Conservation (phyloP, 768 basidiomycete genomes). For the Porphyrellus cyaneotinctus region DNA sequence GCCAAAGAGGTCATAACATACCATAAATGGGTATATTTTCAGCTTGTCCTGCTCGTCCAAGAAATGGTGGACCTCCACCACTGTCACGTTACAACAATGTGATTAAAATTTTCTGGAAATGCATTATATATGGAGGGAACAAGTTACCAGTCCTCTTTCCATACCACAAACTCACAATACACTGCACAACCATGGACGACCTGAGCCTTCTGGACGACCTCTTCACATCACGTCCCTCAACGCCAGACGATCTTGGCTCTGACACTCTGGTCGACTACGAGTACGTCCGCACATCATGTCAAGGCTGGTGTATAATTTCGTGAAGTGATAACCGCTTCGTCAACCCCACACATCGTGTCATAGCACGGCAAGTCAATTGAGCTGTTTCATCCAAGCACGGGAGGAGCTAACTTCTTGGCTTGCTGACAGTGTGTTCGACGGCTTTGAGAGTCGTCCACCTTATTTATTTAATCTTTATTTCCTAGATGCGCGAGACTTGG, state of each 20-base stretch:
- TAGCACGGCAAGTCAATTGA: not conserved
- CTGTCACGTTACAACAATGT: not conserved
- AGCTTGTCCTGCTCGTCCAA: no score
- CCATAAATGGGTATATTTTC: not conserved
- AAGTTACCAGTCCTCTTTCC: not conserved
- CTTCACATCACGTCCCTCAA: not conserved
- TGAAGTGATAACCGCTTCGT: not conserved
- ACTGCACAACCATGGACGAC: constrained; percentile 7
- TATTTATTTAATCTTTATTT: constrained; percentile 8
- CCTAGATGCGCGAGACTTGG: not conserved
- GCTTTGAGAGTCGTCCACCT: constrained; percentile 4
- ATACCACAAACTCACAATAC: not conserved
- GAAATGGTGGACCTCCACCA: not conserved
- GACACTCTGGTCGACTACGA: constrained; percentile 2
- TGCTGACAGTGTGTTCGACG: constrained; percentile 2
- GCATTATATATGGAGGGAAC: not conserved
- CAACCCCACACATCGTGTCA: not conserved
- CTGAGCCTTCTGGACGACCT: not conserved
- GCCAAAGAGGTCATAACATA: no score
- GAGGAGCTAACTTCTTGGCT: not conserved
- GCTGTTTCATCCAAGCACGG: not conserved
- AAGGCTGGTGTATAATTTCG: not conserved
- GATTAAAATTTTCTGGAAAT: not conserved
- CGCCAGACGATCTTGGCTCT: not conserved
- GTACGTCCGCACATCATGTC: not conserved